These are phyloP conservation scores for Termitomyces sp. DNA, from an alignment of 768 basidiomycete species.

Conservation along the genomic window DNA sequence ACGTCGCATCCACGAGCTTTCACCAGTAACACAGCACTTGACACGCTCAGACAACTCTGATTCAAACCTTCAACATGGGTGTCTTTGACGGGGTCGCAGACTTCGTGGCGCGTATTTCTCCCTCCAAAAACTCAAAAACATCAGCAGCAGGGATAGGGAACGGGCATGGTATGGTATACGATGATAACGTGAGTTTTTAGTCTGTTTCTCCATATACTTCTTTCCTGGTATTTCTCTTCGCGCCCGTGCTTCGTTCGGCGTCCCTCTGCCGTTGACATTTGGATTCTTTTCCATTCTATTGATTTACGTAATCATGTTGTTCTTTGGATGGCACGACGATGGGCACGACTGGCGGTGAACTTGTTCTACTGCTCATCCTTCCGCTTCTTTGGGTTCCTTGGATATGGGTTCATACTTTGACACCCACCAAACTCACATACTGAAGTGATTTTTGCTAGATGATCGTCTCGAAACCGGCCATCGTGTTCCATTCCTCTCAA, in stretches of 20 bases:
- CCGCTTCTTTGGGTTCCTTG: constrained; percentile 64
- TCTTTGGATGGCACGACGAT: constrained; percentile 37
- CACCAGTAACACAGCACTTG: neutral
- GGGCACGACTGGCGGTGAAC: constrained; percentile 37
- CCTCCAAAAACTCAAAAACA: constrained; percentile 37
- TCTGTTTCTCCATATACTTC: neutral
- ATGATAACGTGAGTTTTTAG: constrained; percentile 65
- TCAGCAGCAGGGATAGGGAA: constrained; percentile 56
- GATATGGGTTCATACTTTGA: constrained; percentile 56
- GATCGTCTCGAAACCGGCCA: constrained; percentile 83
- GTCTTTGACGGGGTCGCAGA: constrained; percentile 57
- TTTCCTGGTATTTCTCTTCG: constrained; percentile 1
- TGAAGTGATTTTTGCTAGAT: constrained; percentile 45
- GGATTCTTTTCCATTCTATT: constrained; percentile 6
- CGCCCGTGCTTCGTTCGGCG: constrained; percentile 2
- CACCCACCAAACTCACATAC: constrained; percentile 4
- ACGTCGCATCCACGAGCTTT: neutral
- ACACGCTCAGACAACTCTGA: neutral
- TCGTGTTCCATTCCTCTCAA: constrained; percentile 74
- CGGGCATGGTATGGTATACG: constrained; percentile 58
- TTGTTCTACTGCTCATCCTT: constrained; percentile 62
- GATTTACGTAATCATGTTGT: constrained; percentile 47
- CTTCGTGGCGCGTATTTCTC: constrained; percentile 42
- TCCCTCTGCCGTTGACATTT: constrained; percentile 1
- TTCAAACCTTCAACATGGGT: constrained; percentile 38